Base-by-base conservation (phyloP, 2,329 filamentous ascomycete species). In the Sclerotinia trifoliorum region DNA sequence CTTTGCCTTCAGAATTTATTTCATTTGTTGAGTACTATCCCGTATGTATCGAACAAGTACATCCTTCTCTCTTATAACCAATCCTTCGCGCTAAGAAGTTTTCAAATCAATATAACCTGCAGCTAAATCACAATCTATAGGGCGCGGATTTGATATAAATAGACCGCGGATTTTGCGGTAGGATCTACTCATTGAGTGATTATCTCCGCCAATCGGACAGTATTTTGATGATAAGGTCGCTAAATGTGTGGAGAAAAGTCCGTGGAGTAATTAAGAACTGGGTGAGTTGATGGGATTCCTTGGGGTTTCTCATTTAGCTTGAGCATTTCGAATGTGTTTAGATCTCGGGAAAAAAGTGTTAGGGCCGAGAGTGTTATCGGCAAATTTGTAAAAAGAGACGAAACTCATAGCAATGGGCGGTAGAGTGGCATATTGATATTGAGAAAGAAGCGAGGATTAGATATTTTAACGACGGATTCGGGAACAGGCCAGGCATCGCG, bases 151-250 rank as follows among this genome's bases (percentile, higher is more conserved):
- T 35, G 42, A 32, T 61, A 49, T 44, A n/a, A 61, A 21, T 17
- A 61, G 7, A 48, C 58, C 58, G 58, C 44, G 58, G 44, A 61
- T 61, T 11, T 49, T 61, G 44, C 58, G 58, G 58, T 48, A 48
- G 26, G 58, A 61, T 49, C 58, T 61, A n/a, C 1, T 19, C n/a
- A n/a, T 11, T 24, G 15, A 48, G 3, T 32, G 46, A 0, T 49
- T 35, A 49, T 61, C 17, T 61, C 44, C 58, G 57, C 57, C 42
- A 61, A 48, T 61, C 32, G 26, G 4, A 29, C n/a, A 29, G 8
- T 8, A 35, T 21, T 11, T 32, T n/a, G 1, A 21, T n/a, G 5
- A 2, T 24, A 57, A 39, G 32, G 42, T 57, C 21, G 55, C 13
- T 32, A 24, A 57, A 57, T 32, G 26, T 57, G 7, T 57, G 54